A percentile compares a stretch with the other conserved stretches of the same genome.
phyloP scores from a whole-genome alignment of 1,139 yeast genomes.

The Nakaseomyces glabratus region DNA sequence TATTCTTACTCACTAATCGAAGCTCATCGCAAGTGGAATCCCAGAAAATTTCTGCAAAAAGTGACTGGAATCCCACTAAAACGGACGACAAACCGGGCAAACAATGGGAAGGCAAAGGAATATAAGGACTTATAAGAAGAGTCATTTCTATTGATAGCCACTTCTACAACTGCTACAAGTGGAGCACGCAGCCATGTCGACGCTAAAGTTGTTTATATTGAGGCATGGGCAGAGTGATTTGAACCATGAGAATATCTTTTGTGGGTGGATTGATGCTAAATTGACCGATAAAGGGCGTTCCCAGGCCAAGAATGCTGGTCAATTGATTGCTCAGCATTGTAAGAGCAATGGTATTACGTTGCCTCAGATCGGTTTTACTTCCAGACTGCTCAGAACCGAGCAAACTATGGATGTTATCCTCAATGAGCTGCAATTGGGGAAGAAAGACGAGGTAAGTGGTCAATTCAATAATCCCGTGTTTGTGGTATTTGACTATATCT shows the following conservation, averaged over 20 bases:
- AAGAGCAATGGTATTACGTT: slow-evolving; percentile 16
- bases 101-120: too few species aligned
- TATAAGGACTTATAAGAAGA: too few species aligned
- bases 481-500: slow-evolving; percentile 8
- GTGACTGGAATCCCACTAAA: too few species aligned
- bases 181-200: not conserved
- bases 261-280: slow-evolving; percentile 79
- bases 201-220: slow-evolving; percentile 24
- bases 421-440: slow-evolving; percentile 17
- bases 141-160: too few species aligned
- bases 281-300: slow-evolving; percentile 50
- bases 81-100: too few species aligned
- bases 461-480: slow-evolving; percentile 3
- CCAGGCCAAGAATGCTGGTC: slow-evolving; percentile 56
- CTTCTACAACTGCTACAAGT: too few species aligned
- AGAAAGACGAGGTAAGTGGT: slow-evolving; percentile 14
- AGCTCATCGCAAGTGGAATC: too few species aligned
- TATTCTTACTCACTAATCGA: too few species aligned
- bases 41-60: too few species aligned
- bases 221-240: slow-evolving; percentile 73
- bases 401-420: slow-evolving; percentile 54
- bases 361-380: slow-evolving; percentile 55
- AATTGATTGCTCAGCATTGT: slow-evolving; percentile 36
- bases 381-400: slow-evolving; percentile 55
- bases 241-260: slow-evolving; percentile 61